Evolutionary conservation across 2,329 filamentous ascomycete genomes (phyloP), one percentile per base, ranked within the genome.

Genomic region (Fusarium pilosicola): DNA sequence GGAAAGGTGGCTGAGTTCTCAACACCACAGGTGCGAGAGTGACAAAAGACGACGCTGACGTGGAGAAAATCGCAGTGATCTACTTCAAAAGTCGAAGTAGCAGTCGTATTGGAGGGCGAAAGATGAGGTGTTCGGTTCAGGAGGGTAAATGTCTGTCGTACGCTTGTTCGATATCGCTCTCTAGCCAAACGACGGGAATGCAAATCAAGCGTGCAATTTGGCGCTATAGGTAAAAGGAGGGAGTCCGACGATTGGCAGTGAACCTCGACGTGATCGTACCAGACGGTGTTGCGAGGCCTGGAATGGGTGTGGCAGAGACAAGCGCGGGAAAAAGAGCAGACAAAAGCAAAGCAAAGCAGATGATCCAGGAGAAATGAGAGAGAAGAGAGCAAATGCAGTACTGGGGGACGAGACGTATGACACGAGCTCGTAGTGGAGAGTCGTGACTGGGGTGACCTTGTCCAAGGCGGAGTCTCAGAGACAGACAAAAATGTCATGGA

Each of bases 221-320:
- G 73, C 71, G 70, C 67, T 74, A 65, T 61, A 51, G 52, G 61
- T 54, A 70, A 68, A 72, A 71, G 65, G 69, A 76, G 62, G 57
- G 71, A 62, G 68, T 60, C 66, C 66, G 74, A 72, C 69, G 69
- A 73, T 68, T 65, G 69, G 61, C 62, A 69, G 62, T 65, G 68
- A 76, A 46, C 74, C 73, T 74, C 78, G 68, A 74, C 70, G 75
- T 74, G 79, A 71, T 80, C 79, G 79, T 80, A 68, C 79, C 79
- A 80, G 79, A 80, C 79, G 78, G 71, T 76, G 54, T 71, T 78
- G 77, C 73, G 78, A 79, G 71, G 67, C 75, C 78, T 80, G 74
- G 79, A 80, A 78, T 80, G 76, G 70, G 65, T 67, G 64, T 59
- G 60, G 71, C 71, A 71, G 74, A 74, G 76, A 67, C 74, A 75